Conservation (phyloP, 2,329 filamentous ascomycete species). For the Fusarium foetens region DNA sequence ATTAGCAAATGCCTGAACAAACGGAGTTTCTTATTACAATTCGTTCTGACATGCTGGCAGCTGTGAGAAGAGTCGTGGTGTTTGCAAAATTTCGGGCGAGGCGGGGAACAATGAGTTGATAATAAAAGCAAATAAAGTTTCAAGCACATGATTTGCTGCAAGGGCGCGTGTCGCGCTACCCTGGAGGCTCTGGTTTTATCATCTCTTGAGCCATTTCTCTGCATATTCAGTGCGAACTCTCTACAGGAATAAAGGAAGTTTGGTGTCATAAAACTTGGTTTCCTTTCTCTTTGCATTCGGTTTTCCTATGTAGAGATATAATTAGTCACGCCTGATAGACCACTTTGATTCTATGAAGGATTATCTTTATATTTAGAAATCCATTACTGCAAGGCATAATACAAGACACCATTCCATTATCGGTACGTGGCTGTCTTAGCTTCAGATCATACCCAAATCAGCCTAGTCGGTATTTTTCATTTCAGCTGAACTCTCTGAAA, state of each 20-base stretch:
- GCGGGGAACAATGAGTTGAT: neutral
- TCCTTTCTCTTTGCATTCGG: too few species aligned
- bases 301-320: too few species aligned
- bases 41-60: slow-evolving; percentile 6
- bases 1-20: neutral
- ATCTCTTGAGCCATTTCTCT: neutral
- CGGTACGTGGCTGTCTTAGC: slow-evolving; percentile 7
- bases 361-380: fast-evolving
- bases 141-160: slow-evolving; percentile 1
- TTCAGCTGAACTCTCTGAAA: slow-evolving; percentile 11
- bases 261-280: too few species aligned
- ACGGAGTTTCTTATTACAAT: neutral
- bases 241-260: neutral
- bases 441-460: neutral
- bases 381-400: too few species aligned
- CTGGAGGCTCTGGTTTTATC: neutral
- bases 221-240: neutral
- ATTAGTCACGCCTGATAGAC: fast-evolving
- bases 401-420: neutral
- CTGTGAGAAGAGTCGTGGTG: neutral
- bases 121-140: neutral
- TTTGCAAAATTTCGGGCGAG: neutral
- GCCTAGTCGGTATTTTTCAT: slow-evolving; percentile 12
- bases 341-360: neutral
- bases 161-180: neutral